Evolutionary conservation across 2,329 filamentous ascomycete genomes (phyloP), one percentile per base, ranked within the genome.

Genomic region (Teratosphaeriaceae sp.): DNA sequence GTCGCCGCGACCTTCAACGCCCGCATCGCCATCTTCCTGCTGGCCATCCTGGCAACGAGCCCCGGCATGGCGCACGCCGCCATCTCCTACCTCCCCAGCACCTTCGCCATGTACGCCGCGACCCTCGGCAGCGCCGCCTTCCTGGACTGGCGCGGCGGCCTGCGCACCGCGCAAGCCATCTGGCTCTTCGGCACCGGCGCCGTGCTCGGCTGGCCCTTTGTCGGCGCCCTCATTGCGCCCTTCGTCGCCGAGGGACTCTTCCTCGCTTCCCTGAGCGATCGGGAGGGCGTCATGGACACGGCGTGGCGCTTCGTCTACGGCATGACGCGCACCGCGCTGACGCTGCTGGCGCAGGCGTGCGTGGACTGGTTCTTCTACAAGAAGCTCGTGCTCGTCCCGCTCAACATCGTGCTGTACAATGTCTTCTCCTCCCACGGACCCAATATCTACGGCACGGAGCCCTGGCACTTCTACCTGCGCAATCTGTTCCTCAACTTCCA

Each of bases 401-500:
- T 88, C 74, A 96, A 96, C 60, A 97, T 98, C 58, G 82, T 98
- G 57, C 79, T 84, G 51, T 98, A 98, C 74, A 98, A 98, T 62
- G 79, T 98, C 33, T 90, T 98, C 61, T 85, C 85, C 5, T 85
- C 82, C 23, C 76, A 73, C 59, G 92, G 59, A 15, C 92, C 92
- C 0, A 79, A 95, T 43, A 85, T 98, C 26, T 98, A 96, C 58
- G 92, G 92, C 34, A 94, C 87, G 1, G 92, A 98, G 65, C 87
- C 90, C 1, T 97, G 90, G 92, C 84, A 89, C 41, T 98, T 96
- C 62, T 98, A 98, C 65, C 74, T 95, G 55, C 85, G 86, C 55
- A 98, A 98, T 57, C 70, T 98, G 33, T 69, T 84, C 13, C 74
- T 98, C 45, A 98, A 98, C 69, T 98, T 97, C 73, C 95, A 97